Percentiles rank a stretch among this genome's conserved stretches.
phyloP scores from a whole-genome alignment of 225 moss, liverwort and hornwort genomes.

The Takakia lepidozioides region DNA sequence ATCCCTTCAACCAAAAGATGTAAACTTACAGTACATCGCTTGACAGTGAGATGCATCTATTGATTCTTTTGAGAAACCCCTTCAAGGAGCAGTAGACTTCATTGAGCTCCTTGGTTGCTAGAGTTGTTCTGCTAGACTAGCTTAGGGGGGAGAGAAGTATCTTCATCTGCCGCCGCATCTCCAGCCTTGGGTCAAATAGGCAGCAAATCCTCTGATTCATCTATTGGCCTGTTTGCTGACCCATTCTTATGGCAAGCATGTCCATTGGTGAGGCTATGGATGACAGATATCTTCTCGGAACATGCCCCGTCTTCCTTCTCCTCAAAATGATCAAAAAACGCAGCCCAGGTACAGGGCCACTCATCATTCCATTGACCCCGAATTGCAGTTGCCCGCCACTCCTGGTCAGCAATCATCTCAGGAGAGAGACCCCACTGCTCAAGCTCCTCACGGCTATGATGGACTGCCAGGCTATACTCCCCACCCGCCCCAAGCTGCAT shows the following conservation, averaged over 20 bases:
- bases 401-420: constrained; percentile 59
- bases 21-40: too few relatives aligned
- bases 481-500: constrained; percentile 51
- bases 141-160: too few relatives aligned
- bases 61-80: too few relatives aligned
- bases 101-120: too few relatives aligned
- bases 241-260: constrained; percentile 11
- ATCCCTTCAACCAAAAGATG: too few relatives aligned
- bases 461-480: constrained; percentile 45
- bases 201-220: too few relatives aligned
- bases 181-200: too few relatives aligned
- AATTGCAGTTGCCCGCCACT: constrained; percentile 27
- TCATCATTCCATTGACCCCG: constrained; percentile 49
- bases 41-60: too few relatives aligned
- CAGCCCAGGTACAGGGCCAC: constrained; percentile 53
- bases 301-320: constrained; percentile 10
- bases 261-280: constrained; percentile 23
- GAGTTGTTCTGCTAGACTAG: too few relatives aligned
- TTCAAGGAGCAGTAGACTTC: too few relatives aligned
- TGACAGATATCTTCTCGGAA: constrained; percentile 1
- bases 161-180: too few relatives aligned
- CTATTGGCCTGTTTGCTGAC: too few relatives aligned
- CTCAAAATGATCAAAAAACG: constrained; percentile 50
- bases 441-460: constrained; percentile 51
- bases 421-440: constrained; percentile 37